Evolutionary conservation across 2,329 filamentous ascomycete species (phyloP), one percentile per base, ranked within the genome.

Genomic region (Xylaria digitata): DNA sequence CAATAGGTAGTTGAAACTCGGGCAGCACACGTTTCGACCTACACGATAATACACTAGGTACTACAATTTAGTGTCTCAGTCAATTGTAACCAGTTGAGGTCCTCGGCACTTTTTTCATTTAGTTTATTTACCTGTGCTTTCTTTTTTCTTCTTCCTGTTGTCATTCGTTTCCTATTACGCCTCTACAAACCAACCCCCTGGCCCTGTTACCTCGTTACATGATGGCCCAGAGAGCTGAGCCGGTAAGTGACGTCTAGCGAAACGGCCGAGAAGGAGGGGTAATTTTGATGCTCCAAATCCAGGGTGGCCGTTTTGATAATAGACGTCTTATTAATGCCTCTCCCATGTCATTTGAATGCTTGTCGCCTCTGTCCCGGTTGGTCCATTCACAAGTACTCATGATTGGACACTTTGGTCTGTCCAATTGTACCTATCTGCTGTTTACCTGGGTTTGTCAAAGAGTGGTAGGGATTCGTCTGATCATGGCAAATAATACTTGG

Each of bases 231-330:
- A 60, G 37, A 46, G 32, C 61, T 63, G 50, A 65, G 55, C 53
- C 42, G 17, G n/a, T 21, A 42, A 21, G 55, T 63, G 53, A 63
- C 34, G 9, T 57, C 32, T 34, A 37, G 50, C 52, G 8, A 56
- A 64, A 57, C 43, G 45, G 30, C 30, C 53, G 30, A 42, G 56
- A 34, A 53, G 48, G 65, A 64, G 61, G 65, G 65, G 55, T 46
- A 50, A 42, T 64, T 66, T 43, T 26, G 26, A 59, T 59, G 45
- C 45, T 52, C 30, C 30, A 52, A 57, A 64, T 13, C 50, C 13
- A 48, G 37, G 54, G 13, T 21, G 34, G 13, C 60, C 26, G 61
- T 64, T 48, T 42, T 61, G 23, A 67, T 65, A 65, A 61, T 30
- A 48, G 15, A 45, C 17, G 32, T n/a, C 48, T 61, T 61, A 58